A percentile compares a stretch with the other conserved stretches of the same genome.
phyloP scores from a whole-genome alignment of 179 eudicot species.

The Silene noctiflora region DNA sequence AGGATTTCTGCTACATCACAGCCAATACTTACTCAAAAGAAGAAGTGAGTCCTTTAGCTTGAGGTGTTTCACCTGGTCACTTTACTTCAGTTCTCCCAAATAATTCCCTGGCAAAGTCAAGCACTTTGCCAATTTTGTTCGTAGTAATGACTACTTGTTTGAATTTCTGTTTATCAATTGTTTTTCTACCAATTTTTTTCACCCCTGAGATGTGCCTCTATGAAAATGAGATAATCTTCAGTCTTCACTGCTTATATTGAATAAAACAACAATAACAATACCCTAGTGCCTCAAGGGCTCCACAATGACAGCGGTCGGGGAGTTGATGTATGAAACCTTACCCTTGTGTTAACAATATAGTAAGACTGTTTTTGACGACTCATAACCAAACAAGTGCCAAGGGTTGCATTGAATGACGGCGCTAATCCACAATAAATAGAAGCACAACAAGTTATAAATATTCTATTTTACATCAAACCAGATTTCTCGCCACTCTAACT shows the following conservation, averaged over 20 bases:
- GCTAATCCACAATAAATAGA: too few relatives aligned
- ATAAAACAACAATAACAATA: too few relatives aligned
- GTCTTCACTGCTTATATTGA: background rate
- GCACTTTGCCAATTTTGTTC: background rate
- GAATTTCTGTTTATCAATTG: background rate
- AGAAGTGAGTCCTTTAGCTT: slow-evolving; percentile 51
- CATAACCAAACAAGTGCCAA: too few relatives aligned
- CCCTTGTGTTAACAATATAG: too few relatives aligned
- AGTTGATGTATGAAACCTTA: too few relatives aligned
- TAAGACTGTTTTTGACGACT: too few relatives aligned
- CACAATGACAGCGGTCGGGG: too few relatives aligned
- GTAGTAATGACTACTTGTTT: background rate
- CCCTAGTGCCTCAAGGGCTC: too few relatives aligned
- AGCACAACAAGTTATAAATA: too few relatives aligned
- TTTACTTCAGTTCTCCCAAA: background rate
- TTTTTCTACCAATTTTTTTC: background rate
- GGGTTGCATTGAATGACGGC: too few relatives aligned
- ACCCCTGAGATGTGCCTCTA: background rate
- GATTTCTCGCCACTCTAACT: too few relatives aligned
- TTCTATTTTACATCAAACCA: too few relatives aligned
- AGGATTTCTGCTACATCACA: slow-evolving; percentile 90
- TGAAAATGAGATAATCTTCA: background rate
- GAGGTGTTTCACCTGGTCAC: background rate
- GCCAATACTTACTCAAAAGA: slow-evolving; percentile 80
- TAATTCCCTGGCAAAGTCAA: background rate